These are phyloP conservation scores for Macrophomina pseudophaseolina DNA, from an alignment of 2,329 filamentous ascomycete genomes.

Conservation along the genomic window DNA sequence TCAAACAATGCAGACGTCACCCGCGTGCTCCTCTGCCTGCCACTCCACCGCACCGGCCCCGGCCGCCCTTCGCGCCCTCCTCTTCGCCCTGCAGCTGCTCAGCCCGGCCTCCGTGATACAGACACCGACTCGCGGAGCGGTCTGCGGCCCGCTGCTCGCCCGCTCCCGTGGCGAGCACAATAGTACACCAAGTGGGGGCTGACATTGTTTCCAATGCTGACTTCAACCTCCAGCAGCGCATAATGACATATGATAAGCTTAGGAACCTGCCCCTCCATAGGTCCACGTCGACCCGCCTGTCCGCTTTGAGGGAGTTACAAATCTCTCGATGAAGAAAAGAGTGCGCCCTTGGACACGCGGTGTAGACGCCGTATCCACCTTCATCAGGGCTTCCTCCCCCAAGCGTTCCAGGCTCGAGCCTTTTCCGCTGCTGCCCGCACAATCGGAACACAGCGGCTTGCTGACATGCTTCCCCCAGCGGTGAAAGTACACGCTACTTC, in stretches of 20 bases:
- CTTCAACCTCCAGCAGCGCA: constrained; percentile 13
- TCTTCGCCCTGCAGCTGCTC: not conserved
- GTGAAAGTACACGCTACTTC: constrained; percentile 4
- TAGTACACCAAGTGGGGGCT: constrained; percentile 16
- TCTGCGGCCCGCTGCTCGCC: not conserved
- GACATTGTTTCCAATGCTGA: constrained; percentile 17
- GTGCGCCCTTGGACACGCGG: not conserved
- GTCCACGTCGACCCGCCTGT: constrained; percentile 7
- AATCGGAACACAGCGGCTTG: constrained; percentile 24
- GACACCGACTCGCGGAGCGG: constrained; percentile 9
- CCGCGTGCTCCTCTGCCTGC: not conserved
- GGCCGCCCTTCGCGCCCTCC: too few species aligned
- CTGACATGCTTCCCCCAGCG: constrained; percentile 21
- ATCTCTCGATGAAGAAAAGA: not conserved
- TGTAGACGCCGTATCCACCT: not conserved
- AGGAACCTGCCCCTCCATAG: not conserved
- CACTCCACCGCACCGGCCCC: not conserved
- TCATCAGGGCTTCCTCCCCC: not conserved
- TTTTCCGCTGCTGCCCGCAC: not conserved
- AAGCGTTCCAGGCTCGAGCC: not conserved
- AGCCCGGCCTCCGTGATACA: constrained; percentile 1
- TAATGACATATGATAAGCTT: constrained; percentile 25
- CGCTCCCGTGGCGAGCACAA: constrained; percentile 10
- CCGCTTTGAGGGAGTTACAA: constrained; percentile 20
- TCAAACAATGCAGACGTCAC: constrained; percentile 5